Base-by-base conservation (phyloP, 768 basidiomycete genomes). In the Mycena maculata region DNA sequence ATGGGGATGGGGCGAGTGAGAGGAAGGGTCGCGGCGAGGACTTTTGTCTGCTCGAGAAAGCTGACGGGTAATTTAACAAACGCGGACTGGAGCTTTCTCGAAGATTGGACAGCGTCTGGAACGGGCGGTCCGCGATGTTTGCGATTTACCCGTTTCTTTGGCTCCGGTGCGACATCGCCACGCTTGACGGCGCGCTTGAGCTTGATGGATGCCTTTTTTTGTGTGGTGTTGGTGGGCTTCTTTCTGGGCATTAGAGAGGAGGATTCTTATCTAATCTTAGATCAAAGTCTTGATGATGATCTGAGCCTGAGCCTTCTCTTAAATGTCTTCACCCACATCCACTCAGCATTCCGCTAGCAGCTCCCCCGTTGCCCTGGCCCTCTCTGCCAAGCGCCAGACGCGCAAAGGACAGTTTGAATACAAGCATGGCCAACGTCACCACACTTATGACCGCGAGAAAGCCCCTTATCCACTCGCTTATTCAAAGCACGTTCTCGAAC, bases 101-200 rank as follows among this genome's bases (percentile, higher is more conserved):
- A 82, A 48, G 80, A 82, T 18, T 80, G 81, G 42, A 81, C 75
- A 22, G 76, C 77, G 16, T 77, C 76, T 54, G 78, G 67, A 1
- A 54, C 65, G 42, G 69, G 72, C 31, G 70, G 70, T 55, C 78
- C 76, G 41, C 71, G 74, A 60, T 77, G 73, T 25, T 69, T 49
- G 60, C 71, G 39, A 76, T 79, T 67, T 72, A 76, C 74, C 68
- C 77, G 63, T 58, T 74, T 68, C 67, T 75, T 76, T 61, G 78
- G 73, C 44, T 84, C 80, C 52, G 82, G 71, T 25, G 82, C 68
- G 16, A 82, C 76, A 68, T 93, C 93, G 5, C 93, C 95, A 33
- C 94, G 90, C 76, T 96, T 96, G 33, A 92, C 79, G 5, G 95
- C 95, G 25, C 95, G 90, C 72, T 93, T 94, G 53, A 89, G 85